Conservation (phyloP, 495 filamentous ascomycete genomes). For the Podospora pseudoanserina region DNA sequence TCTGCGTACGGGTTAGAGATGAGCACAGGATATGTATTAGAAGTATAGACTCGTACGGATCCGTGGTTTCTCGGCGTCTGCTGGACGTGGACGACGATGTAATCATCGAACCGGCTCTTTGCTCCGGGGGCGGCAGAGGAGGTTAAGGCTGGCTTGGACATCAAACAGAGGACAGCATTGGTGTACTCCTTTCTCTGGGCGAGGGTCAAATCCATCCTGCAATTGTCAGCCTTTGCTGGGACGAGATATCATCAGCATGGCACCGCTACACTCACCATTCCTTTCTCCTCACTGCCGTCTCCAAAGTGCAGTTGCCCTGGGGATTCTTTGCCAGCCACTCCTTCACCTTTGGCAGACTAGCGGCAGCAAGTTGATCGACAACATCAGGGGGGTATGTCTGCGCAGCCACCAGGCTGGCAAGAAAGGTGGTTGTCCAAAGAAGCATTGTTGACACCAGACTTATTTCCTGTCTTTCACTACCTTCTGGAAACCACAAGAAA, state of each 20-base stretch:
- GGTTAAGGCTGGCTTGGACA: conserved; percentile 46
- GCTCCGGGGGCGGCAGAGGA: conserved; percentile 32
- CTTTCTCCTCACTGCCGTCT: conserved; percentile 22
- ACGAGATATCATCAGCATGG: not conserved
- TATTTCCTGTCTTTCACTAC: not conserved
- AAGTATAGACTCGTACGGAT: conserved; percentile 43
- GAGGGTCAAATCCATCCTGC: conserved; percentile 47
- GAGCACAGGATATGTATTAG: not conserved
- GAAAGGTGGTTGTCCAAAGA: conserved; percentile 1
- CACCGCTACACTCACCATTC: conserved; percentile 22
- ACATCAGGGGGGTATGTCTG: conserved; percentile 20
- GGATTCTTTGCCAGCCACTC: conserved; percentile 28
- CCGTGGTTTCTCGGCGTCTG: conserved; percentile 59
- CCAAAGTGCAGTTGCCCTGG: conserved; percentile 23
- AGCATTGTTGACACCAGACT: not conserved
- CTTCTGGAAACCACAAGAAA: not conserved
- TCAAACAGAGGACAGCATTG: conserved; percentile 60
- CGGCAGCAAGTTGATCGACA: conserved; percentile 18
- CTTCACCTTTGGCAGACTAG: conserved; percentile 19
- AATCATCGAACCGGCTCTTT: conserved; percentile 58
- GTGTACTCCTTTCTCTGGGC: conserved; percentile 56
- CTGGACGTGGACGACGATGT: conserved; percentile 62
- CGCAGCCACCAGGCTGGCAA: conserved; percentile 3
- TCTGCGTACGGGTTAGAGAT: conserved; percentile 31
- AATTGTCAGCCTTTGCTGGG: not conserved